phyloP scores from a whole-genome alignment of 306 rosid species.

The Pyrus betulifolia region DNA sequence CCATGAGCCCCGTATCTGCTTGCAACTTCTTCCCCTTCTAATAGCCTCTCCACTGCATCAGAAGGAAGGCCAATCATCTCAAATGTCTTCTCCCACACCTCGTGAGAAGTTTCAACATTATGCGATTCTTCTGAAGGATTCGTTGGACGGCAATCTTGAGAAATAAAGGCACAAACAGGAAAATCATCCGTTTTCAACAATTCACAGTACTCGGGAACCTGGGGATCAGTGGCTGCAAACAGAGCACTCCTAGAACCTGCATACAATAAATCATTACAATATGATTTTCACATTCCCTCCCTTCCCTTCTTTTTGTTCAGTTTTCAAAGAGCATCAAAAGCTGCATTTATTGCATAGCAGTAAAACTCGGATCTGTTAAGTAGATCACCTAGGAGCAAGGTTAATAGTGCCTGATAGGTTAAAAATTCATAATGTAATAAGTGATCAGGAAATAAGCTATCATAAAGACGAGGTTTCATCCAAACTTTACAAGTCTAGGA shows the following conservation, averaged over 20 bases:
- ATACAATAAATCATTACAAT: neutral
- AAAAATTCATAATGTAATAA: neutral
- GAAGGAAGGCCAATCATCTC: conserved; percentile 79
- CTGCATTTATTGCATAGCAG: neutral
- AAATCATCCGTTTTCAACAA: conserved; percentile 74
- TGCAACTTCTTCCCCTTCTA: conserved; percentile 64
- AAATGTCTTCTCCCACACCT: conserved; percentile 89
- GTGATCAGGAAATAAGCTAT: neutral
- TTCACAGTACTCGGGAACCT: conserved; percentile 81
- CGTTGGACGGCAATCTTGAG: conserved; percentile 82
- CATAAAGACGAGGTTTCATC: neutral
- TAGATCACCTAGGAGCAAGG: neutral
- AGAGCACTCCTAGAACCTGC: conserved; percentile 92
- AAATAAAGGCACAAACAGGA: conserved; percentile 84
- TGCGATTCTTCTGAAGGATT: conserved; percentile 96
- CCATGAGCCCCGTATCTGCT: conserved; percentile 53
- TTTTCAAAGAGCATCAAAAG: neutral
- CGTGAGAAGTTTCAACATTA: conserved; percentile 39
- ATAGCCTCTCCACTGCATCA: conserved; percentile 68
- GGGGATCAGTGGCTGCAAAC: conserved; percentile 94
- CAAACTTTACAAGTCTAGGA: neutral
- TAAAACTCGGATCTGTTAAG: neutral
- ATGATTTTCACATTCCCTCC: neutral
- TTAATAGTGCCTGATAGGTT: neutral
- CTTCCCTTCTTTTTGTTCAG: neutral